Evolutionary conservation across 495 filamentous ascomycete species (phyloP).

Genomic region (Podospora fimiseda): DNA sequence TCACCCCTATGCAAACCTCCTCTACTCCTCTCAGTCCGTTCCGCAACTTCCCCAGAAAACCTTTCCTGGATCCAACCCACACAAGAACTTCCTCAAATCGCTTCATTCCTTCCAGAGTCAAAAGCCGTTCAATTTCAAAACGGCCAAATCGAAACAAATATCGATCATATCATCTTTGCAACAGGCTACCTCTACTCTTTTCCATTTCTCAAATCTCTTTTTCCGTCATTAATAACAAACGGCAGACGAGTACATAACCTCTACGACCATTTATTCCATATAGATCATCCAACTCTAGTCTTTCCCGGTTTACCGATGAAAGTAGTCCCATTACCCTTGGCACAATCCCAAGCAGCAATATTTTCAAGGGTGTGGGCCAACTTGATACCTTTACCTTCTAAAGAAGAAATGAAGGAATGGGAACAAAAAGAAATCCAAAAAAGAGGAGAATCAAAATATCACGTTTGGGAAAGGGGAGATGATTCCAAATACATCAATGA

Average conservation of each 20-base stretch:
- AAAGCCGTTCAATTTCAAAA: constrained; percentile 30
- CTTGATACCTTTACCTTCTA: constrained; percentile 55
- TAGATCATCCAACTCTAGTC: constrained; percentile 66
- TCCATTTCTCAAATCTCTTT: constrained; percentile 57
- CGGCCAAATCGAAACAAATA: constrained; percentile 46
- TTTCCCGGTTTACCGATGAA: constrained; percentile 71
- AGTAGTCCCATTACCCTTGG: constrained; percentile 74
- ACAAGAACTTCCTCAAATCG: constrained; percentile 37
- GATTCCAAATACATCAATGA: constrained; percentile 77
- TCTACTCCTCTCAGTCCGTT: constrained; percentile 39
- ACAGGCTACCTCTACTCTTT: constrained; percentile 70
- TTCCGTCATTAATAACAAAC: constrained; percentile 54
- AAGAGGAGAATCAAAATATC: constrained; percentile 34
- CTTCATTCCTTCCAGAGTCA: constrained; percentile 32
- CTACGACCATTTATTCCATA: constrained; percentile 75
- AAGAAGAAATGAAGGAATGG: constrained; percentile 60
- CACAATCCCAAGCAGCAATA: constrained; percentile 71
- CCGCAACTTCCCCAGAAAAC: constrained; percentile 23
- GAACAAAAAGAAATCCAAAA: constrained; percentile 25
- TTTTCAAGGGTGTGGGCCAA: constrained; percentile 71
- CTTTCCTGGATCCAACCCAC: constrained; percentile 26
- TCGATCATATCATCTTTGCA: constrained; percentile 66
- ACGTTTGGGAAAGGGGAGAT: constrained; percentile 56
- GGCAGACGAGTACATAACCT: constrained; percentile 62
- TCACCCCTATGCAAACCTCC: constrained; percentile 36